A percentile compares a stretch with the other conserved stretches of the same genome.
These are phyloP conservation scores for Dactylorhiza incarnata DNA, from an alignment of 106 monocot species.

Conservation along the genomic window DNA sequence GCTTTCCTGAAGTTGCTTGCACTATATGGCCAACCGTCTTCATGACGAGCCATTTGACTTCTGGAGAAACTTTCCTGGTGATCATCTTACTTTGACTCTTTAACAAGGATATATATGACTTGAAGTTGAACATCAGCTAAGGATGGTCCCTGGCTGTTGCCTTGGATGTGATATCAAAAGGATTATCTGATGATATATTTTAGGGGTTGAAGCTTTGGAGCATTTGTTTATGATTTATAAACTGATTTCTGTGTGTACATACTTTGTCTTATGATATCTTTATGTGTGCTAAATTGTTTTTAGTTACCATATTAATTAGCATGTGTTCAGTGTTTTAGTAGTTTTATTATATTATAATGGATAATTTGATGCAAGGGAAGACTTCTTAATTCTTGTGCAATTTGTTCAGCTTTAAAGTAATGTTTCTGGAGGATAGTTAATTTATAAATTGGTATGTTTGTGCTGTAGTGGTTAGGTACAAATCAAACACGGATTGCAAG, in stretches of 20 bases:
- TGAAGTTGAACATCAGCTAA: not conserved
- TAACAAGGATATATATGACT: not conserved
- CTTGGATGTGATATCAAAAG: not conserved
- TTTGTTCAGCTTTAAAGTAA: too few relatives aligned
- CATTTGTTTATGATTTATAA: not conserved
- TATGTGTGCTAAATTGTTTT: not conserved
- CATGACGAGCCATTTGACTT: slow-evolving; percentile 70
- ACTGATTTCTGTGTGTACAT: not conserved
- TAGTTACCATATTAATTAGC: too few relatives aligned
- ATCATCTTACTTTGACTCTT: not conserved
- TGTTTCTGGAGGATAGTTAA: too few relatives aligned
- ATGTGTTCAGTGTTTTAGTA: too few relatives aligned
- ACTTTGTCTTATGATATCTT: not conserved
- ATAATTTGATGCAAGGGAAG: too few relatives aligned
- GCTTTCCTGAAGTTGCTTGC: slow-evolving; percentile 80
- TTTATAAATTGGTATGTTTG: too few relatives aligned
- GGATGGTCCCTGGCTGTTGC: not conserved
- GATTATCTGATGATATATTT: not conserved
- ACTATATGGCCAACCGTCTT: slow-evolving; percentile 98
- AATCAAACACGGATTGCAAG: too few relatives aligned
- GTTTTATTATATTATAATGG: too few relatives aligned
- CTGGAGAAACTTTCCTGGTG: slow-evolving; percentile 84
- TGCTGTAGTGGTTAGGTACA: too few relatives aligned
- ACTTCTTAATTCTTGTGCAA: too few relatives aligned
- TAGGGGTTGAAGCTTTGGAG: not conserved